A percentile compares a stretch with the other conserved stretches of the same genome.
phyloP scores from a whole-genome alignment of 225 moss, liverwort and hornwort species.

The Anthoceros angustus region DNA sequence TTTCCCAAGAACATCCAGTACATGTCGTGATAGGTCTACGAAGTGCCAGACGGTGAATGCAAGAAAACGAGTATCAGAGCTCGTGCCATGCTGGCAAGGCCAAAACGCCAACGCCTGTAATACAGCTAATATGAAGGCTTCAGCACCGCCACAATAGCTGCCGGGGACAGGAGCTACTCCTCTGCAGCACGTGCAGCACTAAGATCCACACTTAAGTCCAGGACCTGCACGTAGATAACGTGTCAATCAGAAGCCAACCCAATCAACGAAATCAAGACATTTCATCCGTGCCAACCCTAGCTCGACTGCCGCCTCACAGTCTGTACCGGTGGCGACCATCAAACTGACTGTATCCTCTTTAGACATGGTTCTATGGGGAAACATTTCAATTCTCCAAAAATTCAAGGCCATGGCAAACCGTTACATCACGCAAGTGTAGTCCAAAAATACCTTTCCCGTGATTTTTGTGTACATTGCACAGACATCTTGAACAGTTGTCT shows the following conservation, averaged over 20 bases:
- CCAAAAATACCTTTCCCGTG: conserved; percentile 68
- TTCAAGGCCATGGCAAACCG: background rate
- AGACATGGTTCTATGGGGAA: background rate
- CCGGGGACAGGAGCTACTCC: conserved; percentile 12
- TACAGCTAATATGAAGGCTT: too few species aligned
- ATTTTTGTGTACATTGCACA: conserved; percentile 81
- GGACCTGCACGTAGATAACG: conserved; percentile 22
- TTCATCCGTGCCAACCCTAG: background rate
- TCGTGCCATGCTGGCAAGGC: too few species aligned
- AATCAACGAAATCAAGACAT: background rate
- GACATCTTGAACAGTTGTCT: conserved; percentile 85
- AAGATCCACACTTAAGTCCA: conserved; percentile 65
- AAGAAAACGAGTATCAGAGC: too few species aligned
- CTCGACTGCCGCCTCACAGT: too few species aligned
- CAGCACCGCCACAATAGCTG: too few species aligned
- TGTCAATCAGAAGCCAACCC: background rate
- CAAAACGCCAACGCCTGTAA: too few species aligned
- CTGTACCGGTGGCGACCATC: background rate
- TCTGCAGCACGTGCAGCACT: conserved; percentile 63
- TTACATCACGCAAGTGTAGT: background rate
- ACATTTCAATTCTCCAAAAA: background rate
- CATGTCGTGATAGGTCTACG: too few species aligned
- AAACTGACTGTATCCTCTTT: background rate
- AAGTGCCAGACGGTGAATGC: too few species aligned
- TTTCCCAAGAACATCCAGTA: too few species aligned